Conservation (phyloP, 2,329 filamentous ascomycete species). For the Zymoseptoria pseudotritici region DNA sequence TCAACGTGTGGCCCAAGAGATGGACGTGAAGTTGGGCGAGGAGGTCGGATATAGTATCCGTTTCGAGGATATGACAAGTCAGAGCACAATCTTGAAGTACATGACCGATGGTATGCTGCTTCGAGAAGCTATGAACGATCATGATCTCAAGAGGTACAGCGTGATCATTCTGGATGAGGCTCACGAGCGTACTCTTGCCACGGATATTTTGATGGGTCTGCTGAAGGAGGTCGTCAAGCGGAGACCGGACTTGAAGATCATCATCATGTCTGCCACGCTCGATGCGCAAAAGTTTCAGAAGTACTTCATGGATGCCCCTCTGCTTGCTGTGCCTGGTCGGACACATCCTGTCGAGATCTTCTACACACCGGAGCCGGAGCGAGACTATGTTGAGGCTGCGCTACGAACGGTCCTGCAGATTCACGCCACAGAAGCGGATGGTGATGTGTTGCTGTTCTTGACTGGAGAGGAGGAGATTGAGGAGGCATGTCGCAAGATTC, state of each 20-base stretch:
- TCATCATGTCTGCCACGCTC: slow-evolving; percentile 97
- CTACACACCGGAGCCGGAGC: slow-evolving; percentile 92
- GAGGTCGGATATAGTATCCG: slow-evolving; percentile 98
- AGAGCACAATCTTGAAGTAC: slow-evolving; percentile 91
- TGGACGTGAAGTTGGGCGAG: slow-evolving; percentile 86
- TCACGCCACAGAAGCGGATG: slow-evolving; percentile 83
- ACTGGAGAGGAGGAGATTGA: slow-evolving; percentile 99
- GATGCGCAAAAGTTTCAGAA: slow-evolving; percentile 97
- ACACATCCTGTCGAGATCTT: slow-evolving; percentile 97
- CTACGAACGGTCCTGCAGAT: slow-evolving; percentile 94
- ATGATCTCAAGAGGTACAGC: slow-evolving; percentile 83
- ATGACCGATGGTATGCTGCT: slow-evolving; percentile 99
- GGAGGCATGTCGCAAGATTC: slow-evolving; percentile 87
- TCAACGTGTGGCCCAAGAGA: slow-evolving; percentile 92
- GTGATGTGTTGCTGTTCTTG: slow-evolving; percentile 88
- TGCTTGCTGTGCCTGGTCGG: slow-evolving; percentile 88
- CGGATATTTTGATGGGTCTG: slow-evolving; percentile 94
- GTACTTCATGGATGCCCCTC: slow-evolving; percentile 90
- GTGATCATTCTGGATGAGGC: slow-evolving; percentile 98
- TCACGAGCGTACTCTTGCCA: slow-evolving; percentile 93
- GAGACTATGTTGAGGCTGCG: slow-evolving; percentile 93
- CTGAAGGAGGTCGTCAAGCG: slow-evolving; percentile 81
- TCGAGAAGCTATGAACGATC: slow-evolving; percentile 93
- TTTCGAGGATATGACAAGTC: slow-evolving; percentile 90
- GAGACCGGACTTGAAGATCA: slow-evolving; percentile 87